Conservation (phyloP, 2,329 filamentous ascomycete species). For the Leptographium procerum region DNA sequence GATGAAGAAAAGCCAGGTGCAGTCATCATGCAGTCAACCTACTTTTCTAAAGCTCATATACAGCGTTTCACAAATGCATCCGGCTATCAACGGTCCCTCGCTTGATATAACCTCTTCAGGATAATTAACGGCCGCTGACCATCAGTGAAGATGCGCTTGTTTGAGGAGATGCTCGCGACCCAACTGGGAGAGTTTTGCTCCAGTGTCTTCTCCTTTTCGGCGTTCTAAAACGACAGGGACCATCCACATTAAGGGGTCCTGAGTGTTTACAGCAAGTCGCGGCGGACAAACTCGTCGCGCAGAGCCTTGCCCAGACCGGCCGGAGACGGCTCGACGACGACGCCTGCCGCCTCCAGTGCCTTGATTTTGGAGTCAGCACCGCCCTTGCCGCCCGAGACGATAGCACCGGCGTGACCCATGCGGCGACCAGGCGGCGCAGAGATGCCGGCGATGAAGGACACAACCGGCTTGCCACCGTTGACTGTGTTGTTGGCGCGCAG, state of each 20-base stretch:
- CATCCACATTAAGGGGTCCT: no score
- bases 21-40: neutral
- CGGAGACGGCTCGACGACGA: constrained; percentile 91
- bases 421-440: constrained; percentile 89
- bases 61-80: neutral
- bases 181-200: neutral
- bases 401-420: constrained; percentile 98
- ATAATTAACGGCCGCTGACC: neutral
- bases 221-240: neutral
- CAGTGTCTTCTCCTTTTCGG: neutral
- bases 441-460: constrained; percentile 97
- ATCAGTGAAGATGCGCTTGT: neutral
- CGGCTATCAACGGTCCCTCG: neutral
- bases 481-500: constrained; percentile 81
- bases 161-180: neutral
- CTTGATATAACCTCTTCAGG: neutral
- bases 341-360: constrained; percentile 84
- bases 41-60: neutral
- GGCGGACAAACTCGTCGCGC: constrained; percentile 90
- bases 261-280: constrained; percentile 87
- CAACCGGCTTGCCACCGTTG: constrained; percentile 80
- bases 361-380: constrained; percentile 97
- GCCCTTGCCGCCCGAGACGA: constrained; percentile 94
- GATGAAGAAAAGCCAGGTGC: neutral
- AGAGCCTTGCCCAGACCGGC: constrained; percentile 86